A percentile compares a stretch with the other conserved stretches of the same genome.
phyloP scores from a whole-genome alignment of 768 basidiomycete genomes.

The Agaricus blazei region DNA sequence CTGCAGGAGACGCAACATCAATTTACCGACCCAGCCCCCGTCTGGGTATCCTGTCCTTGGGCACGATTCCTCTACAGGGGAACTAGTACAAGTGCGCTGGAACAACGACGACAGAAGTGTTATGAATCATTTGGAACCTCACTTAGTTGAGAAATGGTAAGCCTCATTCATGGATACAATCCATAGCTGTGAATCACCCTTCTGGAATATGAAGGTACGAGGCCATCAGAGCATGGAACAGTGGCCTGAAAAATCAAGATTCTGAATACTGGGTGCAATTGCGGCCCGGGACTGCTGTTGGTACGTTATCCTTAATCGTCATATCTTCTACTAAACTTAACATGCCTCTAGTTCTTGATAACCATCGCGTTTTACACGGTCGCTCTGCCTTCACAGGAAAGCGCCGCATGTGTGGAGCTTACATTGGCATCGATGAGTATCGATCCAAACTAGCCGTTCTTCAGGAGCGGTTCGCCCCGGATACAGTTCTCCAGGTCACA shows the following conservation, averaged over 20 bases:
- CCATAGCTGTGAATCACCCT: background rate
- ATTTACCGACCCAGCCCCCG: conserved; percentile 51
- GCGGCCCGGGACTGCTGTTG: conserved; percentile 79
- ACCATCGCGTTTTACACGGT: conserved; percentile 91
- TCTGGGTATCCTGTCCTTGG: conserved; percentile 67
- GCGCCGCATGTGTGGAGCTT: conserved; percentile 94
- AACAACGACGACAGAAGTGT: conserved; percentile 93
- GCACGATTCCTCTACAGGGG: conserved; percentile 55
- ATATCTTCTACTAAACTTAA: background rate
- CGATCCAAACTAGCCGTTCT: conserved; percentile 71
- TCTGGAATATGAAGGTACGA: conserved; percentile 50
- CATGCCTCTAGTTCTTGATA: conserved; percentile 66
- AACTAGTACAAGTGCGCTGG: conserved; percentile 80
- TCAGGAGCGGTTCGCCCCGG: conserved; percentile 48
- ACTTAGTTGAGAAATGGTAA: conserved; percentile 72
- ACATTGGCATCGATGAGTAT: conserved; percentile 89
- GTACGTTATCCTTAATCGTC: conserved; percentile 37
- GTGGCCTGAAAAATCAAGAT: conserved; percentile 68
- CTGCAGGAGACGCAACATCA: conserved; percentile 68
- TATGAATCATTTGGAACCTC: conserved; percentile 54
- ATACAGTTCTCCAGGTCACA: conserved; percentile 21
- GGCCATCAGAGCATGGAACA: conserved; percentile 76
- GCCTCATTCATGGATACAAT: conserved; percentile 4
- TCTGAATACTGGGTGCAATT: conserved; percentile 92
- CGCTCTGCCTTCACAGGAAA: conserved; percentile 86